Conservation (phyloP, 1,139 yeast genomes). For the Candida sp. region DNA sequence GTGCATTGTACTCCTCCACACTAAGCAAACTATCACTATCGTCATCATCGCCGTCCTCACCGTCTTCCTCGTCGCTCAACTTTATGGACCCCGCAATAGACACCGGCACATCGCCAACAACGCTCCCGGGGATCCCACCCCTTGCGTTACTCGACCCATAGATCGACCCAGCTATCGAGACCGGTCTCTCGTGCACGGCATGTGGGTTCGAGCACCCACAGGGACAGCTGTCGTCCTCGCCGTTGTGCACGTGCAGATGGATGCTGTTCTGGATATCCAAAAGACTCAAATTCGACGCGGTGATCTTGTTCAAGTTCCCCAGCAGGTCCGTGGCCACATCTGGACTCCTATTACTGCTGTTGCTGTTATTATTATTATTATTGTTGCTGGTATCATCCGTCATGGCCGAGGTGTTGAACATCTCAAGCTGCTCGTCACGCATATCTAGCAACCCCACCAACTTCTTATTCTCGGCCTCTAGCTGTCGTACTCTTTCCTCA, state of each 20-base stretch:
- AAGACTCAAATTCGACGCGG: conserved; percentile 20
- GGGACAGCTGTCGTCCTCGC: conserved; percentile 45
- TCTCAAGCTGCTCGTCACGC: conserved; percentile 61
- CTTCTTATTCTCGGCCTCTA: conserved; percentile 48
- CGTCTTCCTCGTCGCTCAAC: conserved; percentile 54
- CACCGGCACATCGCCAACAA: conserved; percentile 18
- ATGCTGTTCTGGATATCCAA: conserved; percentile 17
- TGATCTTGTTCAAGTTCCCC: conserved; percentile 15
- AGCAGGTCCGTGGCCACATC: background rate
- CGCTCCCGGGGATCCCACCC: too few species aligned
- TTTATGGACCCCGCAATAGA: conserved; percentile 42
- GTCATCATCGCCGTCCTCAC: conserved; percentile 44
- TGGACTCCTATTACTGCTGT: too few species aligned
- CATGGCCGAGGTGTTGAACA: conserved; percentile 19
- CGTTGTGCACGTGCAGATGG: conserved; percentile 38
- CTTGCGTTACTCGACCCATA: conserved; percentile 28
- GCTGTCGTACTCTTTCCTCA: conserved; percentile 49
- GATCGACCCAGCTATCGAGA: conserved; percentile 62
- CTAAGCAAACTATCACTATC: conserved; percentile 36
- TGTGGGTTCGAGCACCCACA: conserved; percentile 61
- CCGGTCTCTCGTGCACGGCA: conserved; percentile 64
- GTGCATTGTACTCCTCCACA: conserved; percentile 27
- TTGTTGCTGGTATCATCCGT: conserved; percentile 11
- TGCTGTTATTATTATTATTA: too few species aligned
- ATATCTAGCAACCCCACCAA: conserved; percentile 56